Conservation (phyloP, 2,329 filamentous ascomycete genomes). For the Fusarium sp. region DNA sequence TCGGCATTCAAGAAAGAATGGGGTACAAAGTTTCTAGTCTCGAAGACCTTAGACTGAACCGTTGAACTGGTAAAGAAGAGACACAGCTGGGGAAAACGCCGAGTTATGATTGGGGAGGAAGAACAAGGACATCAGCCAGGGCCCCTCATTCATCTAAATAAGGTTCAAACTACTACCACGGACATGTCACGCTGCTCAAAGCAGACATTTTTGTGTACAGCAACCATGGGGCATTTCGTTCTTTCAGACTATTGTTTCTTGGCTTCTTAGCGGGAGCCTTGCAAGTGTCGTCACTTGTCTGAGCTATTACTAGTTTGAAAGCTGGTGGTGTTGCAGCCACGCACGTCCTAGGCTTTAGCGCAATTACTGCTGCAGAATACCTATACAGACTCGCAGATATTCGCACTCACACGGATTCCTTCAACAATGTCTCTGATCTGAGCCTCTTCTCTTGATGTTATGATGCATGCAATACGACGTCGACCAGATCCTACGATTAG, state of each 20-base stretch:
- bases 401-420: neutral
- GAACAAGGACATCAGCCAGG: constrained; percentile 21
- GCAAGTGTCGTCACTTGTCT: neutral
- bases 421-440: neutral
- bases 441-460: constrained; percentile 15
- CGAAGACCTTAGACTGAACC: constrained; percentile 22
- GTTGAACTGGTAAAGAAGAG: constrained; percentile 20
- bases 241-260: constrained; percentile 3
- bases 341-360: neutral
- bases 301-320: constrained; percentile 8
- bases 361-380: neutral
- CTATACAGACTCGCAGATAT: constrained; percentile 5
- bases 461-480: constrained; percentile 30
- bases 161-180: constrained; percentile 36
- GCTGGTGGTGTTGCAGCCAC: neutral
- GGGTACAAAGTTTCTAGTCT: constrained; percentile 11
- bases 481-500: constrained; percentile 40
- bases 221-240: neutral
- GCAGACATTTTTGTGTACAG: constrained; percentile 11
- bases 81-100: constrained; percentile 9
- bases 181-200: constrained; percentile 26
- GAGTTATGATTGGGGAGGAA: constrained; percentile 38
- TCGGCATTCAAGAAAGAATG: constrained; percentile 19
- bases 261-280: neutral
- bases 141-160: constrained; percentile 37